These are phyloP conservation scores for Aspergillus fumigatiaffinis DNA, from an alignment of 2,329 filamentous ascomycete species.

Conservation along the genomic window DNA sequence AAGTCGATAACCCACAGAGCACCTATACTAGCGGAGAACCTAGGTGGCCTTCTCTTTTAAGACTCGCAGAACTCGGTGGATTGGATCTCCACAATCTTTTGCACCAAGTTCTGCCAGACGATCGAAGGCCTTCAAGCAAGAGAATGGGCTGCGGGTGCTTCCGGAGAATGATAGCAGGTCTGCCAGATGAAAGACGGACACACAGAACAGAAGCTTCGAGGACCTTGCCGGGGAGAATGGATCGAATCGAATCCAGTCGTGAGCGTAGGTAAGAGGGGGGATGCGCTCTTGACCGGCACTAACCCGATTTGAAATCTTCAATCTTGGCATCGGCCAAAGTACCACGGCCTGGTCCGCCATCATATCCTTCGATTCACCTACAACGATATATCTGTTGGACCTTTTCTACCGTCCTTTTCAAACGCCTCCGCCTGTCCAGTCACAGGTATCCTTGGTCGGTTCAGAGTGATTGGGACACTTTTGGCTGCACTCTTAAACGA, in stretches of 20 bases:
- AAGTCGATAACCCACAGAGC: slow-evolving; percentile 8
- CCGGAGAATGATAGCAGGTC: slow-evolving; percentile 3
- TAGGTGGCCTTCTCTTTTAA: slow-evolving; percentile 19
- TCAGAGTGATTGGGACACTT: not conserved
- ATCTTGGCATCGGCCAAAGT: slow-evolving; percentile 20
- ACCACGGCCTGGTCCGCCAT: slow-evolving; percentile 10
- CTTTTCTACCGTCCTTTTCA: not conserved
- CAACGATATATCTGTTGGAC: not conserved
- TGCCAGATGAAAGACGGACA: slow-evolving; percentile 8
- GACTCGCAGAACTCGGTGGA: slow-evolving; percentile 29
- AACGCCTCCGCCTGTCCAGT: not conserved
- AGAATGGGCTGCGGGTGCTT: not conserved
- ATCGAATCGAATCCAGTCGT: slow-evolving; percentile 22
- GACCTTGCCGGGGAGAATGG: slow-evolving; percentile 23
- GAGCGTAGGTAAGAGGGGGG: slow-evolving; percentile 21
- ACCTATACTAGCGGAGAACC: slow-evolving; percentile 18
- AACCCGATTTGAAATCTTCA: slow-evolving; percentile 19
- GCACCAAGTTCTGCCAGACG: slow-evolving; percentile 23
- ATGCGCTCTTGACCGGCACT: slow-evolving; percentile 23
- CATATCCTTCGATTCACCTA: not conserved
- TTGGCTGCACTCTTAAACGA: not conserved
- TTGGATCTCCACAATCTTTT: slow-evolving; percentile 16
- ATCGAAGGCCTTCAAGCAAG: slow-evolving; percentile 4
- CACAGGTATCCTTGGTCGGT: not conserved
- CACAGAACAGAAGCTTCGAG: slow-evolving; percentile 15